Evolutionary conservation across 805 yeast genomes (phyloP).

Genomic region (Wickerhamiella bombiphila): DNA sequence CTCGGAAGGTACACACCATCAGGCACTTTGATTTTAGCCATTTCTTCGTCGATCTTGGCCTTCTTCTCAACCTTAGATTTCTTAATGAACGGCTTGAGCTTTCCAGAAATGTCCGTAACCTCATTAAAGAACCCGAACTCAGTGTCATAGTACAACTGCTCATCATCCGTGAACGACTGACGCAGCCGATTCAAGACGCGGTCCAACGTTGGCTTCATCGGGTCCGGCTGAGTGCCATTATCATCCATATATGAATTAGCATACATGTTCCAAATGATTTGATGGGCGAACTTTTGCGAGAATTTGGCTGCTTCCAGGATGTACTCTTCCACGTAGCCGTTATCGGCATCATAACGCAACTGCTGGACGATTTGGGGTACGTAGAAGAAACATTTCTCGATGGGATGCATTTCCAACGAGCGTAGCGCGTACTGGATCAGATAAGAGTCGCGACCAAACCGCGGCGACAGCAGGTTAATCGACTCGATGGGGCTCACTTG

Average conservation of each 20-base stretch:
- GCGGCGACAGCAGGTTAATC: constrained; percentile 68
- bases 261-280: constrained; percentile 93
- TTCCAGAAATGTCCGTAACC: constrained; percentile 88
- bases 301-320: constrained; percentile 86
- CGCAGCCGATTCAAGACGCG: constrained; percentile 53
- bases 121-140: constrained; percentile 85
- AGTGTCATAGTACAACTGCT: constrained; percentile 52
- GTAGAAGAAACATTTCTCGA: constrained; percentile 79
- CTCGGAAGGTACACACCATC: constrained; percentile 88
- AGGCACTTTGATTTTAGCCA: constrained; percentile 57
- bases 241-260: constrained; percentile 89
- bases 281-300: constrained; percentile 87
- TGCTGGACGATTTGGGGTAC: constrained; percentile 97
- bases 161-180: constrained; percentile 42
- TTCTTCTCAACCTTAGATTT: constrained; percentile 93
- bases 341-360: constrained; percentile 56
- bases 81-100: constrained; percentile 84
- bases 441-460: constrained; percentile 47
- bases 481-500: constrained; percentile 72
- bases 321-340: constrained; percentile 75
- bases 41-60: constrained; percentile 89
- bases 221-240: constrained; percentile 65
- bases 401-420: constrained; percentile 76
- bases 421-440: constrained; percentile 80
- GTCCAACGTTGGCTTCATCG: constrained; percentile 71